These are phyloP conservation scores for Entelexis paramagnoliae DNA, from an alignment of 1,139 yeast genomes.

Conservation along the genomic window DNA sequence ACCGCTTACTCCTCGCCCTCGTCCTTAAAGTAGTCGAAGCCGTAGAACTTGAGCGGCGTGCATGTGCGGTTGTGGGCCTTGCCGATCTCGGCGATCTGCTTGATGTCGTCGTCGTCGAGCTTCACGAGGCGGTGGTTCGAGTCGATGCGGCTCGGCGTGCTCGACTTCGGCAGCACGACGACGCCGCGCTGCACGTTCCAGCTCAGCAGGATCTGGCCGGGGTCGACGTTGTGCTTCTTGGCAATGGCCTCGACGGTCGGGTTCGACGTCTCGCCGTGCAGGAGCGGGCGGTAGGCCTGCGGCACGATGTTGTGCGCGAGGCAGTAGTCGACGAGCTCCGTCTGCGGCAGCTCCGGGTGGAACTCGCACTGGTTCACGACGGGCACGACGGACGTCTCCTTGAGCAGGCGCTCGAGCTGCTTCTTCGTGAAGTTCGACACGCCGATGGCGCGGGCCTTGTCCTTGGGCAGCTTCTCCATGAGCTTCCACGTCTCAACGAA, in stretches of 20 bases:
- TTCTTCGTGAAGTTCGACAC: slow-evolving; percentile 62
- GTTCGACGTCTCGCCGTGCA: slow-evolving; percentile 60
- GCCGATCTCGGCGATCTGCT: slow-evolving; percentile 38
- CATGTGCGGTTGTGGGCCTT: slow-evolving; percentile 16
- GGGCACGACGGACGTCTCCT: slow-evolving; percentile 51
- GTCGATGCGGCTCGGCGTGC: slow-evolving; percentile 48
- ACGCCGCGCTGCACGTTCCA: slow-evolving; percentile 67
- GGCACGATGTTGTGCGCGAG: slow-evolving; percentile 46
- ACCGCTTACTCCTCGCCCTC: not conserved
- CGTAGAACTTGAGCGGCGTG: slow-evolving; percentile 9
- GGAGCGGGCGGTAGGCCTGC: slow-evolving; percentile 78
- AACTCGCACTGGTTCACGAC: slow-evolving; percentile 67
- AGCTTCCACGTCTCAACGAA: slow-evolving; percentile 43
- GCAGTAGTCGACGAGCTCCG: slow-evolving; percentile 48
- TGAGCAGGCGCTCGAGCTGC: slow-evolving; percentile 44
- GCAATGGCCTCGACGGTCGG: slow-evolving; percentile 71
- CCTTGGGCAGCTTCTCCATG: slow-evolving; percentile 23
- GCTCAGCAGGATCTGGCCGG: slow-evolving; percentile 56
- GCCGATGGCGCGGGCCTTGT: slow-evolving; percentile 62
- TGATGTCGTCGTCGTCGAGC: slow-evolving; percentile 47
- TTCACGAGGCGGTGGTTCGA: slow-evolving; percentile 46
- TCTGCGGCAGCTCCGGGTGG: slow-evolving; percentile 69
- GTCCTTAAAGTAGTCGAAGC: slow-evolving; percentile 14
- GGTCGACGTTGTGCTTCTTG: slow-evolving; percentile 42
- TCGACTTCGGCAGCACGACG: slow-evolving; percentile 65